A percentile compares a stretch with the other conserved stretches of the same genome.
These are phyloP conservation scores for Linnemannia schmuckeri DNA, from an alignment of 192 early-diverging fungal species.

Conservation along the genomic window DNA sequence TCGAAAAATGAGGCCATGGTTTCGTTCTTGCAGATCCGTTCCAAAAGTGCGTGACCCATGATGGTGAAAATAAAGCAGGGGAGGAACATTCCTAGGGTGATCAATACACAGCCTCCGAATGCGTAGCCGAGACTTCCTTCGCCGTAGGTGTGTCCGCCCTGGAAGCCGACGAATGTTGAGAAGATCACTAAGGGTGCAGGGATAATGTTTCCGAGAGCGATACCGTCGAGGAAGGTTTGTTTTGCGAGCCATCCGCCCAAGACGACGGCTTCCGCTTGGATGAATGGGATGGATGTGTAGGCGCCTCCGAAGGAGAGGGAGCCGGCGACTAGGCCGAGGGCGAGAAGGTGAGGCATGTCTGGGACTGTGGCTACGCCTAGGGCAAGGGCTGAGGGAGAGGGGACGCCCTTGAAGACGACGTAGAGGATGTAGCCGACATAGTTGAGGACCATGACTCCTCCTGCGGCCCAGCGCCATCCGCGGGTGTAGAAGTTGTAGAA, in stretches of 20 bases:
- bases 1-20: slow-evolving; percentile 40
- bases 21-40: slow-evolving; percentile 38
- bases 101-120: slow-evolving; percentile 30
- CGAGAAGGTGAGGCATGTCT: slow-evolving; percentile 59
- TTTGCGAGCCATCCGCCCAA: slow-evolving; percentile 64
- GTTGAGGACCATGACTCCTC: slow-evolving; percentile 32
- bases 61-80: slow-evolving; percentile 49
- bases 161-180: slow-evolving; percentile 56
- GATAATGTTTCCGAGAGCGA: slow-evolving; percentile 64
- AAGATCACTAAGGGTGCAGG: slow-evolving; percentile 67
- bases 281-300: slow-evolving; percentile 68
- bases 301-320: slow-evolving; percentile 68
- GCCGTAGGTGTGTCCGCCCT: slow-evolving; percentile 24
- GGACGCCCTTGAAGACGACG: slow-evolving; percentile 64
- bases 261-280: slow-evolving; percentile 67
- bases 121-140: slow-evolving; percentile 35
- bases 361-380: slow-evolving; percentile 57
- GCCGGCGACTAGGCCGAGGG: slow-evolving; percentile 62
- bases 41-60: slow-evolving; percentile 21
- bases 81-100: slow-evolving; percentile 39
- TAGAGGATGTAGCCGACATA: slow-evolving; percentile 55
- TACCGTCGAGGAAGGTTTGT: slow-evolving; percentile 63
- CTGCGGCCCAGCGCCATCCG: slow-evolving; percentile 38
- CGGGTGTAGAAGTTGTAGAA: slow-evolving; percentile 18
- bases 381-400: slow-evolving; percentile 51